Base-by-base conservation (phyloP, 495 filamentous ascomycete species). In the Aspergillus asperescens region DNA sequence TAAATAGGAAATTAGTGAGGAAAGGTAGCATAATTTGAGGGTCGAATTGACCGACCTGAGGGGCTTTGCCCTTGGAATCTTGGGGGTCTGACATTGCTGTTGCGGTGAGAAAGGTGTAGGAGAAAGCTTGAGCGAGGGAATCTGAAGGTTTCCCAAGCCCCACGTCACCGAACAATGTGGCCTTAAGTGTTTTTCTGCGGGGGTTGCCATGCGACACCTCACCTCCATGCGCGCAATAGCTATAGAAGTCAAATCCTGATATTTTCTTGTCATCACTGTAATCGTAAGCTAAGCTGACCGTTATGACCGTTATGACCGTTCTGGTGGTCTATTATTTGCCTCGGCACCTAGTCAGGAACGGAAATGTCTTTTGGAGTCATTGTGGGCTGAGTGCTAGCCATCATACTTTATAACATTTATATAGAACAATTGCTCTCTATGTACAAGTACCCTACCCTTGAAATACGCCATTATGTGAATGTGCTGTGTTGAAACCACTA, bases 21-120 rank as follows among this genome's bases (percentile, higher is more conserved):
- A 25, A 32, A 46, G 38, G 31, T 15, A 12, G 27, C 18, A 16
- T 6, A 15, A 27, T 22, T 1, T 13, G 22, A 18, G 43, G 32
- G 10, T 20, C n/a, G 9, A 15, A 43, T 18, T 38, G 7, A 50
- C 50, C 64, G 41, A 54, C 59, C 58, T 67, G 27, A 31, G 70
- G 65, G 32, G 62, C 65, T 45, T 76, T 76, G 53, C 67, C 70
- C 61, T 76, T 73, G 46, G 50, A 50, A 31, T 73, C 67, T 40
- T 67, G 60, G 13, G 66, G 54, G 41, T 73, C 68, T 23, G 73
- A 62, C 73, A 76, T 76, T 49, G 48, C 56, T 50, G 43, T 23
- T 46, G 43, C 15, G 44, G 52, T 43, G 27, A 57, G 48, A 46
- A 52, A 27, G 12, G 56, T 58, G 55, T 44, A 43, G 44, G 52